Evolutionary conservation across 208 protist species (phyloP), one percentile per base, ranked within the genome.

Genomic region (Naegleria lovaniensis): DNA sequence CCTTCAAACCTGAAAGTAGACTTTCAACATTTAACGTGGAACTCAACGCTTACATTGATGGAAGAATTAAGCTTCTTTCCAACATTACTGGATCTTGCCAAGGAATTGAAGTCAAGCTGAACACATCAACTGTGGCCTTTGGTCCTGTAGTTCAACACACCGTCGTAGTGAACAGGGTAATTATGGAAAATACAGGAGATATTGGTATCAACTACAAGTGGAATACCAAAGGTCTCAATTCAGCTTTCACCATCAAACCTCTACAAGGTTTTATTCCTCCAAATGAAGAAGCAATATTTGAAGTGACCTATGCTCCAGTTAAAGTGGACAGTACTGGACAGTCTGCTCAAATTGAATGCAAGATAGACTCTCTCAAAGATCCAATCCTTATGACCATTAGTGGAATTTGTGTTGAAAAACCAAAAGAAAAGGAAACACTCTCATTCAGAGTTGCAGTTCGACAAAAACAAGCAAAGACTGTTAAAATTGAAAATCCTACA

Each of bases 111-210:
- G 94, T 98, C 38, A 96, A 98, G 92, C 94, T 99, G 22, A 97
- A 99, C 93, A 95, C 93, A 41, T 93, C 95, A 51, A 94, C 92
- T 86, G 88, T 99, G 13, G 90, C 94, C 33, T 99, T 99, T 94
- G 95, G 96, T 75, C 94, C 98, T 90, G 95, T 98, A 39, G 96
- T 98, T 13, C 88, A 96, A 75, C 95, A 96, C 67, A 94, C 95
- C 40, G 92, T 94, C 0, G 91, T 96, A 19, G 96, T 94, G 39
- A 93, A 95, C 2, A 93, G 93, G 19, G 92, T 98, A 59, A 92
- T 97, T 51, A 95, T 99, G 59, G 95, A 98, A 92, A 99, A 99
- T 94, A 97, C 95, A 89, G 98, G 98, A 75, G 98, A 99, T 93
- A 94, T 99, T 48, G 94, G 96, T 22, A 96, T 97, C 90, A 95